Evolutionary conservation across 345 rosid genomes (phyloP).

Genomic region (Arabis hirsuta): DNA sequence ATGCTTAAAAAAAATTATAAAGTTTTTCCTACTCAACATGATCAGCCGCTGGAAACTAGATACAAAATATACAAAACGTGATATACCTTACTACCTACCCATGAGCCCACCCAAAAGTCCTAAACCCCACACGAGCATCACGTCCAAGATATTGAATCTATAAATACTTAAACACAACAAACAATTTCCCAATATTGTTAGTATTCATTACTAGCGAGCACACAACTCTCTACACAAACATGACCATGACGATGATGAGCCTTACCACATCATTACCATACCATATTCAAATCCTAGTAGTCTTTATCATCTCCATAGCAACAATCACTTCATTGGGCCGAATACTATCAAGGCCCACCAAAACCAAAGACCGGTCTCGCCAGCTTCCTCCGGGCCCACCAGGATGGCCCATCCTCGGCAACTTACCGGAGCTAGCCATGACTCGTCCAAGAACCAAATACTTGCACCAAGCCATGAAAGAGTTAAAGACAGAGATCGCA

Average conservation of each 20-base stretch:
- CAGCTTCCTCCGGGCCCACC: constrained; percentile 47
- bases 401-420: constrained; percentile 54
- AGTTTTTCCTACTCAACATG: neutral
- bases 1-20: neutral
- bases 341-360: constrained; percentile 23
- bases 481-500: constrained; percentile 43
- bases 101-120: constrained; percentile 4
- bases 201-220: constrained; percentile 20
- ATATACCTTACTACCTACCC: constrained; percentile 34
- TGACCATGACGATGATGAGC: constrained; percentile 14
- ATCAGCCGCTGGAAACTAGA: constrained; percentile 16
- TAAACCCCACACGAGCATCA: constrained; percentile 23
- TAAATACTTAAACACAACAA: constrained; percentile 26
- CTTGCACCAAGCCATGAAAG: constrained; percentile 39
- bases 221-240: constrained; percentile 26
- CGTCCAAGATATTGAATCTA: constrained; percentile 14
- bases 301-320: constrained; percentile 26
- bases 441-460: constrained; percentile 42
- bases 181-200: neutral
- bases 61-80: constrained; percentile 32
- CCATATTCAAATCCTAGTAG: constrained; percentile 33
- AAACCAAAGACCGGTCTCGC: constrained; percentile 32
- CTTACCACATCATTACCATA: constrained; percentile 31
- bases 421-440: constrained; percentile 36
- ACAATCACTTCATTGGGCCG: constrained; percentile 27